Conservation (phyloP, 352 stramenopile genomes). For the Globisporangium irregulare region DNA sequence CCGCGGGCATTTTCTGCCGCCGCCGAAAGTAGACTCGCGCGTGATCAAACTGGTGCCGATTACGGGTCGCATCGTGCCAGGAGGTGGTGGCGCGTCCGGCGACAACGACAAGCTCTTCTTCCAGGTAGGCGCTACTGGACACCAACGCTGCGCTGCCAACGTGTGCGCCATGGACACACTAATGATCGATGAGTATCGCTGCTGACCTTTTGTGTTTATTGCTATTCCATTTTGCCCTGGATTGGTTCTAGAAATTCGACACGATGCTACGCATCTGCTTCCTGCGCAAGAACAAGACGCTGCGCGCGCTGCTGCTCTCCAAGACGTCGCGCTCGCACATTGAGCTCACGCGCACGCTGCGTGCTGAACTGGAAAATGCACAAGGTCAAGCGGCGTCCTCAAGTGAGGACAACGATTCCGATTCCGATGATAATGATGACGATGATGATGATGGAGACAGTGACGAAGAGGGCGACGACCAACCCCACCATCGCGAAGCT, state of each 20-base stretch:
- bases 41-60: conserved; percentile 68
- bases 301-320: conserved; percentile 64
- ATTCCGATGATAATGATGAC: neutral
- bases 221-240: neutral
- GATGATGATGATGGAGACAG: neutral
- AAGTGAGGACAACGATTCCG: neutral
- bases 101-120: conserved; percentile 50
- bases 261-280: conserved; percentile 74
- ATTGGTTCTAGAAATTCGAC: conserved; percentile 58
- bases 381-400: conserved; percentile 1
- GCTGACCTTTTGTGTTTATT: neutral
- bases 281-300: conserved; percentile 84
- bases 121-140: conserved; percentile 20
- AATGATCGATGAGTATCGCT: neutral
- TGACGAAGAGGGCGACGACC: neutral
- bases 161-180: neutral
- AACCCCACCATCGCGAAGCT: neutral
- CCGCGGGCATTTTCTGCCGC: conserved; percentile 63
- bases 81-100: neutral
- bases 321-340: conserved; percentile 53
- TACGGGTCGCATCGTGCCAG: conserved; percentile 19
- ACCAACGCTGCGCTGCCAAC: neutral
- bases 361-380: conserved; percentile 10
- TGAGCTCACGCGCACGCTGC: conserved; percentile 22
- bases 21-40: conserved; percentile 80